Conservation (phyloP, 1,139 yeast species). For the Blastobotrys aristatus region DNA sequence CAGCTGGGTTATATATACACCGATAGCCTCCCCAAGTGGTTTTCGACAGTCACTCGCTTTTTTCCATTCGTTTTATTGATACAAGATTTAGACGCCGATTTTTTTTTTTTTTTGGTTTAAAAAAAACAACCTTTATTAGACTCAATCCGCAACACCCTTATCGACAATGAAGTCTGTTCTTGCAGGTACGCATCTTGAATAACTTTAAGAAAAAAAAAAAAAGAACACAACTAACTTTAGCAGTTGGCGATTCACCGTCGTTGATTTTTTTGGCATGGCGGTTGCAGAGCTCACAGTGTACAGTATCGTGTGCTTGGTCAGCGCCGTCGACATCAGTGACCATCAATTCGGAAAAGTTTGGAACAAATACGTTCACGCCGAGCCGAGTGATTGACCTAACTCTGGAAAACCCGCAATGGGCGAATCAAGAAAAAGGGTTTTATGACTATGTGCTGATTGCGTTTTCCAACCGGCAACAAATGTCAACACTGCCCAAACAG, state of each 20-base stretch:
- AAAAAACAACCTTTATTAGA: too few species aligned
- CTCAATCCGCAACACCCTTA: too few species aligned
- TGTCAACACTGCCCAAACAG: not conserved
- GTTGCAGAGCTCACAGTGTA: slow-evolving; percentile 20
- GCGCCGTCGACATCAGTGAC: slow-evolving; percentile 9
- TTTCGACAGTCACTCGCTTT: not conserved
- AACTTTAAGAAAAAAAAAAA: not conserved
- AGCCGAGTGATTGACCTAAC: too few species aligned
- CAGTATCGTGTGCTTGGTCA: slow-evolving; percentile 25
- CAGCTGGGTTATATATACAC: too few species aligned
- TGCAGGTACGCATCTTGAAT: slow-evolving; percentile 11
- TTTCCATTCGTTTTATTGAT: not conserved
- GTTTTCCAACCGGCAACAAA: slow-evolving; percentile 23
- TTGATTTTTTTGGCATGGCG: slow-evolving; percentile 27
- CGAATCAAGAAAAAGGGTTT: too few species aligned
- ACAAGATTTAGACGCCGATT: too few species aligned
- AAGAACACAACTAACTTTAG: not conserved
- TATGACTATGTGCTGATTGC: too few species aligned
- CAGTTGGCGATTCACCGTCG: slow-evolving; percentile 28
- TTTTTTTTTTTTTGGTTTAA: too few species aligned
- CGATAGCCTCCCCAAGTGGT: too few species aligned
- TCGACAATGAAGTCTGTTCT: too few species aligned
- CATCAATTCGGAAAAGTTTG: slow-evolving; percentile 16
- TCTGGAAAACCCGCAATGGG: too few species aligned
- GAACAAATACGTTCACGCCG: not conserved